A percentile compares a stretch with the other conserved stretches of the same genome.
These are phyloP conservation scores for Trichosporon inkin DNA, from an alignment of 1,284 basidiomycete genomes.

Conservation along the genomic window DNA sequence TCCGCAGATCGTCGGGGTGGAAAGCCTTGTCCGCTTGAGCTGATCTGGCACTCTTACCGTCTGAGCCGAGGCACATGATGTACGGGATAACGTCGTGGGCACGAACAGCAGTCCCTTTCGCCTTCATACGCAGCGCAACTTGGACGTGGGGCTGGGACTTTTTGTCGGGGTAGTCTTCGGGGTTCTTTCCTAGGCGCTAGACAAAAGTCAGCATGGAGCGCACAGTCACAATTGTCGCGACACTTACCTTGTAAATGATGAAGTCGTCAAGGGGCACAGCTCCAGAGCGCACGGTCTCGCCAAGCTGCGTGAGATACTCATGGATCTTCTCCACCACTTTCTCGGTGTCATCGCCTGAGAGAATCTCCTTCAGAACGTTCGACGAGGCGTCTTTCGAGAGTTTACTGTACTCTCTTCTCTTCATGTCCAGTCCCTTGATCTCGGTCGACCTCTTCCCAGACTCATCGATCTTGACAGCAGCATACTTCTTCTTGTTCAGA, in stretches of 20 bases:
- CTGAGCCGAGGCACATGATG: conserved; percentile 79
- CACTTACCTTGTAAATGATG: conserved; percentile 79
- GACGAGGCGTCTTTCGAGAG: conserved; percentile 89
- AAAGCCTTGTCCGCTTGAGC: conserved; percentile 86
- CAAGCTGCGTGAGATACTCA: conserved; percentile 74
- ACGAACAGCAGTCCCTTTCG: conserved; percentile 71
- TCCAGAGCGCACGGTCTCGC: conserved; percentile 70
- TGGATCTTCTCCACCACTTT: conserved; percentile 86
- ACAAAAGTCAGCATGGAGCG: not conserved
- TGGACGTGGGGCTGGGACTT: conserved; percentile 96
- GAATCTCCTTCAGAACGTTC: conserved; percentile 80
- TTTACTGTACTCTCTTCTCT: conserved; percentile 89
- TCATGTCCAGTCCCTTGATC: conserved; percentile 98
- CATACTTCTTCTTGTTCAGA: conserved; percentile 99
- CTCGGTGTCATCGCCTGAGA: conserved; percentile 89
- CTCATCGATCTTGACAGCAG: conserved; percentile 88
- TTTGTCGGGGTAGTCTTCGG: conserved; percentile 91
- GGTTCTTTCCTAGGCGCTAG: conserved; percentile 87
- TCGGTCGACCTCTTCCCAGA: conserved; percentile 71
- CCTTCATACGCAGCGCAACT: conserved; percentile 88
- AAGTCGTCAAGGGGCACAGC: conserved; percentile 84
- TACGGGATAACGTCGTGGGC: conserved; percentile 94
- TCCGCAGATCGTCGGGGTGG: conserved; percentile 88
- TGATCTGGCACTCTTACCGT: conserved; percentile 67
- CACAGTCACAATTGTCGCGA: not conserved